Percentiles rank a stretch among this genome's conserved stretches.
Conservation (phyloP, 306 rosid genomes). For the Glycine tomentella region DNA sequence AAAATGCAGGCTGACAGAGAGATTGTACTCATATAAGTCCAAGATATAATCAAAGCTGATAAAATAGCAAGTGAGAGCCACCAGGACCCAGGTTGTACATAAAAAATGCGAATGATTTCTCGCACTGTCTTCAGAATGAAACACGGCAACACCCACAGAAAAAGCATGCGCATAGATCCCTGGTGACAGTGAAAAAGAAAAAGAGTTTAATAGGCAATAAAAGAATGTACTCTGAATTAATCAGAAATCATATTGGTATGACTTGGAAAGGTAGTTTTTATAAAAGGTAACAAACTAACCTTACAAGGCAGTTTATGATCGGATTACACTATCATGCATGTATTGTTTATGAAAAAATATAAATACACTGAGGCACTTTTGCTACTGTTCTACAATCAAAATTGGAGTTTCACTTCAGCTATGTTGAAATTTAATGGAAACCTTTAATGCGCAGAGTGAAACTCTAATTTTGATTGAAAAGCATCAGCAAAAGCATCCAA, state of each 20-base stretch:
- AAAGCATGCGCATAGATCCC: constrained; percentile 68
- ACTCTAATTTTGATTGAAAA: not conserved
- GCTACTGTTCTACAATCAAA: too few relatives aligned
- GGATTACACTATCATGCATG: not conserved
- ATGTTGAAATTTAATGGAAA: not conserved
- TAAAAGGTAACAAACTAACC: not conserved
- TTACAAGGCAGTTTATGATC: not conserved
- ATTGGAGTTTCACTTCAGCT: too few relatives aligned
- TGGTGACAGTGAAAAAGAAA: constrained; percentile 1
- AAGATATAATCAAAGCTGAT: constrained; percentile 61
- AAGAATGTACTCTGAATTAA: not conserved
- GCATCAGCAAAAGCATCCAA: not conserved
- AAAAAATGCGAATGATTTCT: constrained; percentile 61
- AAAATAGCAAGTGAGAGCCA: constrained; percentile 59
- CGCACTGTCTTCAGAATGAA: constrained; percentile 66
- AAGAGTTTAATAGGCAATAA: not conserved
- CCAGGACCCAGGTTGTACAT: constrained; percentile 59
- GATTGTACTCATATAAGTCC: constrained; percentile 79
- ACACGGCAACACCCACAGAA: constrained; percentile 70
- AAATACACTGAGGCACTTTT: too few relatives aligned
- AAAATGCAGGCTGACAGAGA: constrained; percentile 77
- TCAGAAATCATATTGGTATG: not conserved
- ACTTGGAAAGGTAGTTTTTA: not conserved
- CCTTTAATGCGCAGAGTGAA: not conserved
- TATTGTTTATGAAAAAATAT: not conserved